Base-by-base conservation (phyloP, 208 protist genomes). In the Crithidia brevicula region DNA sequence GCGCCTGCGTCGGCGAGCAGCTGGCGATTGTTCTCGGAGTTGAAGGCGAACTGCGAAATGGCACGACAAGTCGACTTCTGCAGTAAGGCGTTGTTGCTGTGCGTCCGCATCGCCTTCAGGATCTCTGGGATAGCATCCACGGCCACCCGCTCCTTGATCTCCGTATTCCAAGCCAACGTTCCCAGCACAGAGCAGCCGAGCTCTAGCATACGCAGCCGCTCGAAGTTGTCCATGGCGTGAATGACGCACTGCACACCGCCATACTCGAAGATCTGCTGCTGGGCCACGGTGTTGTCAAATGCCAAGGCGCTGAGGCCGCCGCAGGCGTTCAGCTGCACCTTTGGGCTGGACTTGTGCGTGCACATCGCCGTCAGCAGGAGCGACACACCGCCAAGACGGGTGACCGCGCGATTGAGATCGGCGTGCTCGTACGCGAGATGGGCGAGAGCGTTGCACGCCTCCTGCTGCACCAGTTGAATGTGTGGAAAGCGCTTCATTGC, bases 11-110 rank as follows among this genome's bases (percentile, higher is more conserved):
- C 86, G 28, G 82, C 77, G 7, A 97, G 79, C 53, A 95, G 76
- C 64, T 92, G 80, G 4, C 93, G 86, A 60, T 97, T 97, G 58
- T 73, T 92, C 61, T 97, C 88, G 4, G 89, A 95, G 77, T 97
- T 96, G 74, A 96, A 97, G 38, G 93, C 91, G 62, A 97, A 96
- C 76, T 97, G 93, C 40, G 91, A 94, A 52, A 96, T 92, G 59
- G 93, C 93, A 50, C 93, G 79, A 69, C 91, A 96, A 10, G 89
- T 95, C 38, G 91, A 96, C 79, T 97, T 97, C 70, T 97, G 93
- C 36, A 97, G 77, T 42, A 95, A 70, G 20, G 91, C 81, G 61
- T 86, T 94, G 62, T 79, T 66, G 62, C 86, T 77, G 63, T 96
- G 88, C 40, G 73, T 73, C 23, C 85, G 79, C 93, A 97, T 96